Percentiles rank a stretch among this genome's conserved stretches.
Conservation (phyloP, 106 monocot genomes). For the Cymbidium sinense region DNA sequence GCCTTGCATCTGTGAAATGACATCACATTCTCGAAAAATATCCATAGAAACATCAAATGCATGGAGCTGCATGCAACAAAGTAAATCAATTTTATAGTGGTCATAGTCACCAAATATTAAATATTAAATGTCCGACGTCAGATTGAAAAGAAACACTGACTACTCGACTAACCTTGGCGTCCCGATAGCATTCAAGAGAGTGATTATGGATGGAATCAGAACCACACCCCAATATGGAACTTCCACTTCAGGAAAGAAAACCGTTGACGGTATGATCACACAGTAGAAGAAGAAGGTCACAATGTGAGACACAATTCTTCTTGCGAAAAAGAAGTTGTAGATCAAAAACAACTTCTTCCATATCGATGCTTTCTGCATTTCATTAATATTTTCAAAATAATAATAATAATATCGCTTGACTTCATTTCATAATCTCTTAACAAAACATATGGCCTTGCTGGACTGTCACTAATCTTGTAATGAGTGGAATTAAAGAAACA, state of each 20-base stretch:
- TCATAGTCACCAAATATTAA: too few relatives aligned
- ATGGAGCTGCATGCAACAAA: slow-evolving; percentile 29
- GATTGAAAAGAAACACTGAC: not conserved
- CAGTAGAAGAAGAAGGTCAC: slow-evolving; percentile 81
- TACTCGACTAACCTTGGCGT: slow-evolving; percentile 43
- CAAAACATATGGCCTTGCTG: not conserved
- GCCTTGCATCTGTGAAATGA: slow-evolving; percentile 23
- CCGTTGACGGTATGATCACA: slow-evolving; percentile 46
- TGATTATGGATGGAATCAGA: slow-evolving; percentile 65
- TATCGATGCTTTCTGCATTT: slow-evolving; percentile 44
- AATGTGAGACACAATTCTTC: slow-evolving; percentile 51
- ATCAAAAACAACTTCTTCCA: slow-evolving; percentile 64
- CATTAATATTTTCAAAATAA: too few relatives aligned
- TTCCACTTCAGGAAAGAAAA: slow-evolving; percentile 54
- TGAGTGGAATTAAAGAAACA: not conserved
- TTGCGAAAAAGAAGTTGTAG: slow-evolving; percentile 74
- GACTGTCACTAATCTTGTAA: not conserved
- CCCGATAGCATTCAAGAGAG: slow-evolving; percentile 54
- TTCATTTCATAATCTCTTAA: not conserved
- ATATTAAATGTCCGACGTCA: too few relatives aligned
- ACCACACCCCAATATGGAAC: slow-evolving; percentile 60
- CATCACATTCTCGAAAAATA: slow-evolving; percentile 29
- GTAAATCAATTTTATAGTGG: too few relatives aligned
- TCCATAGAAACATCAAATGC: slow-evolving; percentile 22
- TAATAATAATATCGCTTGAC: too few relatives aligned